phyloP scores from a whole-genome alignment of 2,329 filamentous ascomycete species.

The Neocucurbitaria cava region DNA sequence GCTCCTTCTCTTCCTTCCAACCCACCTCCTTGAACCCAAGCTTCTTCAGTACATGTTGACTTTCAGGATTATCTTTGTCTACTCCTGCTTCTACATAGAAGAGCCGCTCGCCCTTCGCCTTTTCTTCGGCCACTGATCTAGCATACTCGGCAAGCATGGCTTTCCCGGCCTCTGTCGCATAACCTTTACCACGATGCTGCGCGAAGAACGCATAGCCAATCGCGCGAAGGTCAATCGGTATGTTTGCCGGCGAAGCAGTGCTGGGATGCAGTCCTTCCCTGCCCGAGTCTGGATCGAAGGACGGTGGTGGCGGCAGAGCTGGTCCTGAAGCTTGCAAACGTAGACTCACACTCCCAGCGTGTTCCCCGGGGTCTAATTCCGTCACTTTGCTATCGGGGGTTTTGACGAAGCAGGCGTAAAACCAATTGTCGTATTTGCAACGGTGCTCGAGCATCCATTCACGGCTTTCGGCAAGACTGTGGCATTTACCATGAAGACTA shows the following conservation, averaged over 20 bases:
- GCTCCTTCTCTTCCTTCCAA: conserved; percentile 24
- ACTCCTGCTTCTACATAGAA: conserved; percentile 36
- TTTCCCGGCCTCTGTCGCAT: conserved; percentile 34
- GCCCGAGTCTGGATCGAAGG: not conserved
- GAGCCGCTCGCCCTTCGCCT: conserved; percentile 4
- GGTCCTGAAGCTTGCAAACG: conserved; percentile 10
- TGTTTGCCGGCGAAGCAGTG: not conserved
- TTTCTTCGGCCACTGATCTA: not conserved
- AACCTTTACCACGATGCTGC: conserved; percentile 30
- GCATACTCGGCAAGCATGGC: conserved; percentile 26
- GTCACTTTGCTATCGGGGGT: not conserved
- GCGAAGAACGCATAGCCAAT: conserved; percentile 34
- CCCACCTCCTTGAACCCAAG: conserved; percentile 34
- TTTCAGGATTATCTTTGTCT: conserved; percentile 27
- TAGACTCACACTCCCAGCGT: conserved; percentile 24
- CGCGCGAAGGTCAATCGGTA: conserved; percentile 16
- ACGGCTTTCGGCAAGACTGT: conserved; percentile 24
- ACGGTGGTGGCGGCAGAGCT: conserved; percentile 2
- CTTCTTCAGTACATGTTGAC: conserved; percentile 31
- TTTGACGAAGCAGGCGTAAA: conserved; percentile 22
- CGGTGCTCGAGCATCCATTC: conserved; percentile 26
- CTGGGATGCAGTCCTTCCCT: not conserved
- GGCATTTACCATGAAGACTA: conserved; percentile 27
- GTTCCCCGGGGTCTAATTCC: conserved; percentile 1
- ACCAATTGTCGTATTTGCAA: conserved; percentile 12